Base-by-base conservation (phyloP, 495 filamentous ascomycete species). In the Penicillium salamii region DNA sequence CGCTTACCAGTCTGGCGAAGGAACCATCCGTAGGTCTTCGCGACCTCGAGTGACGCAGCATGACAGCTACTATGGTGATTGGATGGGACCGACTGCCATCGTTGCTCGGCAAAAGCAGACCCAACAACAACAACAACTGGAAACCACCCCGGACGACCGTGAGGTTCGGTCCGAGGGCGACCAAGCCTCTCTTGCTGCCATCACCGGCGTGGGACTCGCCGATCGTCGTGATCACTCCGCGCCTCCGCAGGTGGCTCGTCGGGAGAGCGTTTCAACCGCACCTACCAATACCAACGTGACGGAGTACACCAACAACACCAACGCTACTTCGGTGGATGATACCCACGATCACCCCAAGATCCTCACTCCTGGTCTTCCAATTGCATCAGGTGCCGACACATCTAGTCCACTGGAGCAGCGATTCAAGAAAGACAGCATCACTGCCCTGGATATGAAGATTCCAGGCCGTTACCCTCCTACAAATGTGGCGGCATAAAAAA, bases 41-140 rank as follows among this genome's bases (percentile, higher is more conserved):
- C 49, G 53, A 11, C 43, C 63, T 19, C 42, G 34, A 14, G 45
- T 49, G 18, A 44, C 29, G 23, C 57, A 65, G 42, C 70, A 75
- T 38, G 71, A 73, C 49, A 67, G 59, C 52, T 70, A 70, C 38
- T 73, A 76, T 36, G 72, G 71, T 1, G 67, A 67, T 23, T 79
- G 69, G 70, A 71, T 77, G 50, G 65, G 58, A 12, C 56, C 68
- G 6, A 45, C 67, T 7, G 61, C 61, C n/a, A 48, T 62, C 15
- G 54, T 46, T 13, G 35, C 44, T 35, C 58, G 52, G 41, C 59
- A 69, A 45, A 59, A 52, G 15, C 59, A 66, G 34, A 53, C 36
- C 15, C 41, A 63, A 20, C 46, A 61, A 24, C 42, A 35, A 13
- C 28, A 37, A 8, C 34, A n/a, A n/a, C n/a, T n/a, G n/a, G n/a